A percentile compares a stretch with the other conserved stretches of the same genome.
Conservation (phyloP, 176 grass and related monocot species). For the Oryza longistaminata region DNA sequence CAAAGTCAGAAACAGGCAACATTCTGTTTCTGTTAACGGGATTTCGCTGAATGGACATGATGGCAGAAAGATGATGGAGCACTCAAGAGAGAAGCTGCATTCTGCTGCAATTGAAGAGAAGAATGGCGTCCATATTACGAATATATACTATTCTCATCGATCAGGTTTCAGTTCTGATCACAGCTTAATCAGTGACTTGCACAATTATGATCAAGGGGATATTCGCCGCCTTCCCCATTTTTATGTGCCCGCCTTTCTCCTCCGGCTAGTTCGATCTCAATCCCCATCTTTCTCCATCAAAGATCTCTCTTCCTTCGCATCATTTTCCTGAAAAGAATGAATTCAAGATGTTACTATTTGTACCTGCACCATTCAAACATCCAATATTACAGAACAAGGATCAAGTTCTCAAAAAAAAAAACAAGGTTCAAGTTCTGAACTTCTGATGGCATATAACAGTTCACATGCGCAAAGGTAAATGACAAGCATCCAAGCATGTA, state of each 20-base stretch:
- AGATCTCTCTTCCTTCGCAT: neutral
- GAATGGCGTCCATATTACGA: neutral
- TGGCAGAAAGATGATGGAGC: neutral
- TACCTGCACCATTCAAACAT: neutral
- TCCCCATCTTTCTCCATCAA: neutral
- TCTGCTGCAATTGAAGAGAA: conserved; percentile 8
- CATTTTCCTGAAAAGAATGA: conserved; percentile 42
- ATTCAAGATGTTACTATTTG: neutral
- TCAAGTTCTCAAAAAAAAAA: neutral
- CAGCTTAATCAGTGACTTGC: conserved; percentile 10
- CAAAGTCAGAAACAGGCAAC: neutral
- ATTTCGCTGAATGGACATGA: neutral
- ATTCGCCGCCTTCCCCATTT: neutral
- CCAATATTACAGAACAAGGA: neutral
- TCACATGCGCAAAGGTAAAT: neutral
- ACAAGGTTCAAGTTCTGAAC: neutral
- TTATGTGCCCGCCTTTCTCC: conserved; percentile 3
- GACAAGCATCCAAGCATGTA: neutral
- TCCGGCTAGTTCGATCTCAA: neutral
- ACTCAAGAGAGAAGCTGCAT: neutral
- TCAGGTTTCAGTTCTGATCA: conserved; percentile 26
- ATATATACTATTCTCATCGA: conserved; percentile 6
- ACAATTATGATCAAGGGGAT: neutral
- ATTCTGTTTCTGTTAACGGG: neutral
- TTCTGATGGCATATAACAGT: neutral